Percentiles rank a stretch among this genome's conserved stretches.
Evolutionary conservation across 176 grass and related monocot genomes (phyloP).

Genomic region (Ensete ventricosum): DNA sequence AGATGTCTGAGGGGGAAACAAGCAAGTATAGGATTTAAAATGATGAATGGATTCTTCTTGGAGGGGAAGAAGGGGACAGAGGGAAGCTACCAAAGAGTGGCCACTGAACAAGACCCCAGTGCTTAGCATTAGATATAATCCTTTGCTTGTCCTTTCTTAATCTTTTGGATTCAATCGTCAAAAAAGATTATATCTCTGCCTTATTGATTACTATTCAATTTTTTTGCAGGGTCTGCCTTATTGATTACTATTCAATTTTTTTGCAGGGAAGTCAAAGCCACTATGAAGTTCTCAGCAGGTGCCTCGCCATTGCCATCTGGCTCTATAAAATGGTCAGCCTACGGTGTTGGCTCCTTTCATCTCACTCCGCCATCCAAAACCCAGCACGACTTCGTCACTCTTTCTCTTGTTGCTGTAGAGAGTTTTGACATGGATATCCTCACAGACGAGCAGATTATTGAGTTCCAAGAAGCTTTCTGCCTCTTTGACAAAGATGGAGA

Average conservation of each 20-base stretch:
- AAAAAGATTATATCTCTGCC: background rate
- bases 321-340: background rate
- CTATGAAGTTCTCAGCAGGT: background rate
- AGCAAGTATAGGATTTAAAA: too few relatives aligned
- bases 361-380: background rate
- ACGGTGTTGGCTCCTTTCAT: background rate
- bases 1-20: background rate
- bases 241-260: too few relatives aligned
- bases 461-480: constrained; percentile 60
- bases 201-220: too few relatives aligned
- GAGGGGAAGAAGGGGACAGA: too few relatives aligned
- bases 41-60: too few relatives aligned
- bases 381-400: too few relatives aligned
- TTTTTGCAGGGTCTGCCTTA: too few relatives aligned
- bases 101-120: too few relatives aligned
- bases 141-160: too few relatives aligned
- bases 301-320: background rate
- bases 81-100: too few relatives aligned
- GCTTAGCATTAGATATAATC: too few relatives aligned
- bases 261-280: background rate
- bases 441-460: constrained; percentile 49
- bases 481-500: constrained; percentile 83
- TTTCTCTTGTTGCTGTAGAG: background rate
- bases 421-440: constrained; percentile 3
- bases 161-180: background rate